Conservation (phyloP, 768 basidiomycete genomes). For the Lyophyllum shimeji region DNA sequence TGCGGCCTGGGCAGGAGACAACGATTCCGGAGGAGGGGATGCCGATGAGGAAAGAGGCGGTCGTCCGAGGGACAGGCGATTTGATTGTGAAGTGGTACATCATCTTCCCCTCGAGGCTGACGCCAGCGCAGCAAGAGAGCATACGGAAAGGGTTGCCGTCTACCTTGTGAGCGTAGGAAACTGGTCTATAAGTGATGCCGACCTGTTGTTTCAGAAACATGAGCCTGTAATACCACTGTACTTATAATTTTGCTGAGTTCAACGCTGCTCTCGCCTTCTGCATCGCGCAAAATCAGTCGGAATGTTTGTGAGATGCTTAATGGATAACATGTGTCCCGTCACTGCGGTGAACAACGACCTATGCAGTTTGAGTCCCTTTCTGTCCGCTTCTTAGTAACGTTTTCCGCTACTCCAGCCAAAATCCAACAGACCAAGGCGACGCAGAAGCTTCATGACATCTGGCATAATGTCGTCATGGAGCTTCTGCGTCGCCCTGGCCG, state of each 20-base stretch:
- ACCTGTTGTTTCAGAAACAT: neutral
- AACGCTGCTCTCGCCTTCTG: too few species aligned
- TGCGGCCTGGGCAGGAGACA: constrained; percentile 78
- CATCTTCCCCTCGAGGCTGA: constrained; percentile 77
- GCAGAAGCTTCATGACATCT: too few species aligned
- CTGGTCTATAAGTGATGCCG: neutral
- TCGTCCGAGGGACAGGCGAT: constrained; percentile 75
- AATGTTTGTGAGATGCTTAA: too few species aligned
- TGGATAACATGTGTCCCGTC: too few species aligned
- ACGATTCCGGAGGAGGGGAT: constrained; percentile 79
- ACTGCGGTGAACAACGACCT: too few species aligned
- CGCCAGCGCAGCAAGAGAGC: constrained; percentile 77
- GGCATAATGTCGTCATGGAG: too few species aligned
- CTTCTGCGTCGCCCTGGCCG: too few species aligned
- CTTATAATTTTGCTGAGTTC: neutral
- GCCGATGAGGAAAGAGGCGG: constrained; percentile 84
- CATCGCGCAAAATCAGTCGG: too few species aligned
- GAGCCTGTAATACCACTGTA: neutral
- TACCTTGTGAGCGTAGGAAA: constrained; percentile 21
- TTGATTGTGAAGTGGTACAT: constrained; percentile 82
- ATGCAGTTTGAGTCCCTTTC: too few species aligned
- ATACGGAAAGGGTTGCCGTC: constrained; percentile 64
- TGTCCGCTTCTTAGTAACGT: too few species aligned
- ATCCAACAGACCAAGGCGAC: too few species aligned
- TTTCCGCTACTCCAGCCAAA: too few species aligned